Conservation (phyloP, 768 basidiomycete species). For the Pleurotus citrinopileatus region DNA sequence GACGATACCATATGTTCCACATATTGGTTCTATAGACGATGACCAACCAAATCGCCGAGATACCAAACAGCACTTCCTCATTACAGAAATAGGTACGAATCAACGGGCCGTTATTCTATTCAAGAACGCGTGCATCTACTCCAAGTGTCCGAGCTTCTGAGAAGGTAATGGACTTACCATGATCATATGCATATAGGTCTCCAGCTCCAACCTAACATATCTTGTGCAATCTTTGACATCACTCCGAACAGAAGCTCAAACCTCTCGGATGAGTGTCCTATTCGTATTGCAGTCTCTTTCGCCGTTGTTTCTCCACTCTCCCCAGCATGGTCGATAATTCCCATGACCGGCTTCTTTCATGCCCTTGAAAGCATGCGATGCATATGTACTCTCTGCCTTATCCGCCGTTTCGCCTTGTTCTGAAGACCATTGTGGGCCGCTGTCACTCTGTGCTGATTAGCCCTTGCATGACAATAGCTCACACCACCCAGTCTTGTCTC, state of each 20-base stretch:
- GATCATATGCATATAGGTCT: too few relatives aligned
- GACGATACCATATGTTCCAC: slow-evolving; percentile 1
- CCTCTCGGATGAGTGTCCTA: not conserved
- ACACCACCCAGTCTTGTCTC: not conserved
- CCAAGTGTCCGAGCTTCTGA: not conserved
- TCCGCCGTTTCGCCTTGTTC: not conserved
- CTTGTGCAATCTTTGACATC: not conserved
- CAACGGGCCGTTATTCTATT: not conserved
- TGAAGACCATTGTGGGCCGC: not conserved
- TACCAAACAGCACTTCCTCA: not conserved
- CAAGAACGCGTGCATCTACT: not conserved
- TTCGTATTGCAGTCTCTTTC: not conserved
- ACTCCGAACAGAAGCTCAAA: slow-evolving; percentile 4
- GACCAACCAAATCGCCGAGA: slow-evolving; percentile 3
- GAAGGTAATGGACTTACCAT: too few relatives aligned
- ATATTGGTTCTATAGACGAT: not conserved
- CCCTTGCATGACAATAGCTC: not conserved
- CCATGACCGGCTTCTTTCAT: slow-evolving; percentile 3
- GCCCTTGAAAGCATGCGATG: not conserved
- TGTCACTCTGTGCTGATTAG: not conserved
- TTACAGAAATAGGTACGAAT: not conserved
- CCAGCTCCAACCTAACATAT: too few relatives aligned
- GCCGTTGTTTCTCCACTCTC: slow-evolving; percentile 9
- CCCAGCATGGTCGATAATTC: slow-evolving; percentile 6
- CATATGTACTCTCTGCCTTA: slow-evolving; percentile 1